Evolutionary conservation across 192 early-diverging fungal genomes (phyloP), one percentile per base, ranked within the genome.

Genomic region (Backusella sp.): DNA sequence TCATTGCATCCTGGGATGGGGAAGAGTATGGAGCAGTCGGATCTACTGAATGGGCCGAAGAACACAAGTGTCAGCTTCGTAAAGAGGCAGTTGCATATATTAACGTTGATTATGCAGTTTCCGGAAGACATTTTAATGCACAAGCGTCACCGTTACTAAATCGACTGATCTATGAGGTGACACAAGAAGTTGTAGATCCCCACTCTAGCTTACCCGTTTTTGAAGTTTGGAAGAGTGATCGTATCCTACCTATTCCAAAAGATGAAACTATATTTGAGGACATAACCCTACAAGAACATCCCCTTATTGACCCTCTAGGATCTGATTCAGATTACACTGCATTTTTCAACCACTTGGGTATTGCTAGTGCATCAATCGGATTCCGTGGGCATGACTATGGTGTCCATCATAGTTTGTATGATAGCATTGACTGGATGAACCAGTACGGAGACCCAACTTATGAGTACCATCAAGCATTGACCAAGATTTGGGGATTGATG

Each of bases 41-140:
- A 9, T 89, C 89, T 17, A 91, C 90, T 11, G 90, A 91, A 73
- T 91, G 87, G 87, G 90, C 88, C 0, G 90, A 91, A 70, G 87
- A 90, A 56, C 80, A 88, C 52, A 72, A 85, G 17, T 78, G 82
- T 74, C 85, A 83, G 85, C 80, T 91, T 7, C 79, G 82, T 67
- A 76, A 83, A 17, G 79, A 85, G 66, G 84, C 77, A 23, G 70
- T 90, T 28, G 85, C 85, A 7, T 91, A 91, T 73, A 62, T 91
- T 49, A 91, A 91, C 66, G 85, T 91, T 14, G 90, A 90, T 53
- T 75, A 67, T 15, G 89, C 86, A 37, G 87, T 89, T 9, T 80
- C 68, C 9, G 90, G 90, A 41, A 53, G 56, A 19, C 15, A 78
- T 21, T 91, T 91, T 73, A 46, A 15, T 6, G 84, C 84, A 36